These are phyloP conservation scores for Nemania sp. DNA, from an alignment of 2,329 filamentous ascomycete species.

Conservation along the genomic window DNA sequence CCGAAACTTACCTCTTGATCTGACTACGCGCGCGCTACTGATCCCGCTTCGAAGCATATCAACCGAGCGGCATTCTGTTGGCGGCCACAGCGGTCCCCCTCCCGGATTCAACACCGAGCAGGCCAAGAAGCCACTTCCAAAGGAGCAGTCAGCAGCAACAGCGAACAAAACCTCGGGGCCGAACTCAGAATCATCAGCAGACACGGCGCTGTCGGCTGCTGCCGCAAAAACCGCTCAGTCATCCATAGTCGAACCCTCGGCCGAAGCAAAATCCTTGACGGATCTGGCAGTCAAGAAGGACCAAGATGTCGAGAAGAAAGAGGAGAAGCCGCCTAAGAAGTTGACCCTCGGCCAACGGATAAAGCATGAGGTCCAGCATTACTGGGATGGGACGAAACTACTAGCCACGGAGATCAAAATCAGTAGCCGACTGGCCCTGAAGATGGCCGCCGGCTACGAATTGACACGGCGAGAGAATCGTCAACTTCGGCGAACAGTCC, in stretches of 20 bases:
- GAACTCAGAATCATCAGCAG: constrained; percentile 41
- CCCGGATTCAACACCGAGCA: constrained; percentile 90
- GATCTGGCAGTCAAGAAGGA: constrained; percentile 69
- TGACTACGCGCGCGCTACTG: constrained; percentile 60
- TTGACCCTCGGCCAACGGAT: constrained; percentile 88
- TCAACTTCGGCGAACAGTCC: constrained; percentile 90
- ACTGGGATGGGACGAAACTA: constrained; percentile 98
- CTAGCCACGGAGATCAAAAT: constrained; percentile 91
- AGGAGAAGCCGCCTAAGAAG: constrained; percentile 80
- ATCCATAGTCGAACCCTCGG: constrained; percentile 40
- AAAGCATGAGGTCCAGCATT: constrained; percentile 91
- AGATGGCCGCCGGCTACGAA: constrained; percentile 98
- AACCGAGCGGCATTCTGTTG: constrained; percentile 62
- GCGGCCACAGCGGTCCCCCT: constrained; percentile 67
- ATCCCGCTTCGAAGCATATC: constrained; percentile 61
- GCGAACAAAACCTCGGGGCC: constrained; percentile 42
- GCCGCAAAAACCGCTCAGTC: constrained; percentile 36
- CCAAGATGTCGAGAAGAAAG: constrained; percentile 63
- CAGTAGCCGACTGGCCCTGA: constrained; percentile 85
- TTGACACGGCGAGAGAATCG: constrained; percentile 90
- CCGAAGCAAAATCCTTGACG: constrained; percentile 53
- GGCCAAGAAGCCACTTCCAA: constrained; percentile 80
- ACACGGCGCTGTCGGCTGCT: constrained; percentile 15
- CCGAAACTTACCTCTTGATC: constrained; percentile 49
- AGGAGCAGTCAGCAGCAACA: constrained; percentile 49